phyloP scores from a whole-genome alignment of 2,329 filamentous ascomycete species.

The Bipolaris oryzae region DNA sequence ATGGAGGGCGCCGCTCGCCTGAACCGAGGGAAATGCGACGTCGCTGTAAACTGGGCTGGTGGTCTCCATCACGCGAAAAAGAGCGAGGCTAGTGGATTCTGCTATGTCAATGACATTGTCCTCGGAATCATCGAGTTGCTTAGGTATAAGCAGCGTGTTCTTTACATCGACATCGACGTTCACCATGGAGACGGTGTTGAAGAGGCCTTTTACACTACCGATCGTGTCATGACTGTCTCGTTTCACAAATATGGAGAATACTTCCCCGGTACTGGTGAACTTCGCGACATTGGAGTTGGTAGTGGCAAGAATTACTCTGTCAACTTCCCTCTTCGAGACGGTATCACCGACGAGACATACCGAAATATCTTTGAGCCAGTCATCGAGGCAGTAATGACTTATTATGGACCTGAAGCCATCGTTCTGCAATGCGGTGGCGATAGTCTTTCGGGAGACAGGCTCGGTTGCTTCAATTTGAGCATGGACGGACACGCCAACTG shows the following conservation, averaged over 20 bases:
- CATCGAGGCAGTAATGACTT: slow-evolving; percentile 71
- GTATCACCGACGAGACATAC: slow-evolving; percentile 71
- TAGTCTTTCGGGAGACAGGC: slow-evolving; percentile 68
- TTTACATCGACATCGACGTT: slow-evolving; percentile 95
- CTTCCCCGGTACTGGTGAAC: slow-evolving; percentile 72
- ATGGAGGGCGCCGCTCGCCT: slow-evolving; percentile 74
- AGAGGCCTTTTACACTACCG: slow-evolving; percentile 73
- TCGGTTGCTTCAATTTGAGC: slow-evolving; percentile 73
- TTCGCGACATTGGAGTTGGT: slow-evolving; percentile 72
- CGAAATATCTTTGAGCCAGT: slow-evolving; percentile 72
- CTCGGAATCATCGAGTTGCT: slow-evolving; percentile 89
- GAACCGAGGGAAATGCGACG: slow-evolving; percentile 71
- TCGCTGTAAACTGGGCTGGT: slow-evolving; percentile 74
- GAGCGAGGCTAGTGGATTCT: slow-evolving; percentile 91
- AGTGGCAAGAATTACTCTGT: slow-evolving; percentile 70
- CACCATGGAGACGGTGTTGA: slow-evolving; percentile 84
- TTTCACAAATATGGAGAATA: slow-evolving; percentile 78
- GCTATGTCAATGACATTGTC: slow-evolving; percentile 98
- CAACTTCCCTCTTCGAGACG: slow-evolving; percentile 72
- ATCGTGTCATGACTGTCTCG: slow-evolving; percentile 73
- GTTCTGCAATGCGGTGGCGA: slow-evolving; percentile 73
- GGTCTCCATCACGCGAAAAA: slow-evolving; percentile 97
- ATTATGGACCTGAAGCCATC: slow-evolving; percentile 69
- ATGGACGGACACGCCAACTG: slow-evolving; percentile 75
- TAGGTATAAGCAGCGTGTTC: slow-evolving; percentile 78